Conservation (phyloP, 257 asterid genomes). For the Solanum tarapatanum region DNA sequence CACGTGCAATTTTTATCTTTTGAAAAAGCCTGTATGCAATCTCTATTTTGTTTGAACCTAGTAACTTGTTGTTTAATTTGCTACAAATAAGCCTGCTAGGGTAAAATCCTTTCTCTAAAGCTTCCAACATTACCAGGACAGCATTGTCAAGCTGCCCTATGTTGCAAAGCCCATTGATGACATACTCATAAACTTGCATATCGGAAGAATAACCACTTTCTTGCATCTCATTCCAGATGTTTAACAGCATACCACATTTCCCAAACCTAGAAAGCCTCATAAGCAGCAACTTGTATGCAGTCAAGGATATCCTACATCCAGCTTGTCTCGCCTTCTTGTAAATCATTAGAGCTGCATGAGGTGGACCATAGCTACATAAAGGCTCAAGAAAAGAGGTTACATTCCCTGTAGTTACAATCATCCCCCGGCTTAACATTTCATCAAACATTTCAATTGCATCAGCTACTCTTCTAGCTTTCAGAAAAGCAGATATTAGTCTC, state of each 20-base stretch:
- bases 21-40: constrained; percentile 59
- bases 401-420: constrained; percentile 54
- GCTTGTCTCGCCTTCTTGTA: constrained; percentile 69
- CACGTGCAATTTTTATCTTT: constrained; percentile 60
- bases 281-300: constrained; percentile 61
- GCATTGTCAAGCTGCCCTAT: constrained; percentile 71
- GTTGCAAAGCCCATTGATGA: constrained; percentile 72
- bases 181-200: constrained; percentile 61
- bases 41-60: constrained; percentile 58
- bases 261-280: constrained; percentile 81
- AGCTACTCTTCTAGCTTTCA: constrained; percentile 57
- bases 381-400: constrained; percentile 55
- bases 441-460: constrained; percentile 82
- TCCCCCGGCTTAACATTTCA: constrained; percentile 60
- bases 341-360: constrained; percentile 78
- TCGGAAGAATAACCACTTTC: constrained; percentile 65
- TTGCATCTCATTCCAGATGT: constrained; percentile 75
- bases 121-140: constrained; percentile 64
- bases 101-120: constrained; percentile 46
- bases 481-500: constrained; percentile 40
- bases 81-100: constrained; percentile 70
- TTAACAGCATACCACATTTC: constrained; percentile 68
- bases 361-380: constrained; percentile 84
- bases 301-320: constrained; percentile 55
- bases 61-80: constrained; percentile 60